A percentile compares a stretch with the other conserved stretches of the same genome.
These are phyloP conservation scores for Ceriops decandra DNA, from an alignment of 345 rosid genomes.

Conservation along the genomic window DNA sequence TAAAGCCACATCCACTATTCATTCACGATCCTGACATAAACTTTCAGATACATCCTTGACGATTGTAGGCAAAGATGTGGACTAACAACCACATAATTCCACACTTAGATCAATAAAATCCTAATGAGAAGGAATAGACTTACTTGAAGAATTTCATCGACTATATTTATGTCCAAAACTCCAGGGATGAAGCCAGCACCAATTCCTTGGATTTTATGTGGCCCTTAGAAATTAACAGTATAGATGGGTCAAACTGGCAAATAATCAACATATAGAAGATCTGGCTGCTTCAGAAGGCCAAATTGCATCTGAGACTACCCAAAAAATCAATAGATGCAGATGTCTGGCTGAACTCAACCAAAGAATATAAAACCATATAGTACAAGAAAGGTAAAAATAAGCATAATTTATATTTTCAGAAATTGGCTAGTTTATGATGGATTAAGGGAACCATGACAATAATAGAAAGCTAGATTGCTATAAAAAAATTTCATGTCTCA, in stretches of 20 bases:
- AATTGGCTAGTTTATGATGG: too few species aligned
- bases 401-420: too few species aligned
- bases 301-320: neutral
- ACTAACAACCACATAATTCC: neutral
- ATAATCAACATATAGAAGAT: neutral
- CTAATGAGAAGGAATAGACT: slow-evolving; percentile 8
- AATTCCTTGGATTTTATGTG: slow-evolving; percentile 95
- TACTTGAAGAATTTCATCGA: slow-evolving; percentile 88
- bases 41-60: too few species aligned
- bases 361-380: neutral
- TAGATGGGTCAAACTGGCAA: slow-evolving; percentile 1
- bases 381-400: too few species aligned
- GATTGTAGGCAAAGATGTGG: neutral
- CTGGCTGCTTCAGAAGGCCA: slow-evolving; percentile 2
- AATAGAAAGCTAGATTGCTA: neutral
- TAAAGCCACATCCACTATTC: too few species aligned
- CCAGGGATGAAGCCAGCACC: slow-evolving; percentile 91
- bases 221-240: slow-evolving; percentile 38
- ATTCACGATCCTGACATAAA: too few species aligned
- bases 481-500: slow-evolving; percentile 11
- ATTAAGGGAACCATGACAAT: neutral
- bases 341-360: neutral
- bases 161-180: slow-evolving; percentile 62
- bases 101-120: neutral
- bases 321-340: neutral